Conservation (phyloP, 1,284 basidiomycete genomes). For the Cystobasidiaceae sp. region DNA sequence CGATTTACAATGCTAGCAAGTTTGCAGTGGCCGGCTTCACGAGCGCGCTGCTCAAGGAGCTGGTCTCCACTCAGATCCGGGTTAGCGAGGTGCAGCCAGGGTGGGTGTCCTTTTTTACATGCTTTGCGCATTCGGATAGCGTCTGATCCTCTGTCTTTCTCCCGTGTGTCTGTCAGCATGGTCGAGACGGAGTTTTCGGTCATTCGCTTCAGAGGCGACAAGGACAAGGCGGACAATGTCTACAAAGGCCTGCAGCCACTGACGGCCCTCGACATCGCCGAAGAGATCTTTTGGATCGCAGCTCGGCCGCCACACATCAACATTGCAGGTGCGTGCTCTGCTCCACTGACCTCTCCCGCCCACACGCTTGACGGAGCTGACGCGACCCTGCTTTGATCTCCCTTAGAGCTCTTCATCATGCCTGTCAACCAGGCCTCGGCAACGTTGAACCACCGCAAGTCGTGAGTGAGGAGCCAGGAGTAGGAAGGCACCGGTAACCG, state of each 20-base stretch:
- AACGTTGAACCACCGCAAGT: slow-evolving; percentile 19
- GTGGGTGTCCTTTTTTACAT: slow-evolving; percentile 12
- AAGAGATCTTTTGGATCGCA: slow-evolving; percentile 96
- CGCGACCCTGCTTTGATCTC: neutral
- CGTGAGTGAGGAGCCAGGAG: neutral
- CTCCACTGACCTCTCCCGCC: neutral
- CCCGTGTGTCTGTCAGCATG: slow-evolving; percentile 37
- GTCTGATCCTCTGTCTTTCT: no score
- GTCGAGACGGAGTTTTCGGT: slow-evolving; percentile 69
- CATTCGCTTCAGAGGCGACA: slow-evolving; percentile 79
- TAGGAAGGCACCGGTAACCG: neutral
- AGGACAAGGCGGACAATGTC: slow-evolving; percentile 72
- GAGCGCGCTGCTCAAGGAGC: slow-evolving; percentile 71
- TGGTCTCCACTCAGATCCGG: slow-evolving; percentile 82
- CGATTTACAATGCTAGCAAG: slow-evolving; percentile 70
- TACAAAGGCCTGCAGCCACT: slow-evolving; percentile 68
- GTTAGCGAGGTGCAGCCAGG: slow-evolving; percentile 89
- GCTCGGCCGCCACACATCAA: slow-evolving; percentile 56
- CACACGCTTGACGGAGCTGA: neutral
- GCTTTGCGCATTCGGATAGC: slow-evolving; percentile 9
- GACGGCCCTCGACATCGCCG: slow-evolving; percentile 77
- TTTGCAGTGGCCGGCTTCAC: slow-evolving; percentile 86
- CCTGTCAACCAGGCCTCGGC: slow-evolving; percentile 65
- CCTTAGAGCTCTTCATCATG: slow-evolving; percentile 28
- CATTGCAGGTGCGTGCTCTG: slow-evolving; percentile 18